These are phyloP conservation scores for Erucastrum elatum DNA, from an alignment of 345 rosid genomes.

Conservation along the genomic window DNA sequence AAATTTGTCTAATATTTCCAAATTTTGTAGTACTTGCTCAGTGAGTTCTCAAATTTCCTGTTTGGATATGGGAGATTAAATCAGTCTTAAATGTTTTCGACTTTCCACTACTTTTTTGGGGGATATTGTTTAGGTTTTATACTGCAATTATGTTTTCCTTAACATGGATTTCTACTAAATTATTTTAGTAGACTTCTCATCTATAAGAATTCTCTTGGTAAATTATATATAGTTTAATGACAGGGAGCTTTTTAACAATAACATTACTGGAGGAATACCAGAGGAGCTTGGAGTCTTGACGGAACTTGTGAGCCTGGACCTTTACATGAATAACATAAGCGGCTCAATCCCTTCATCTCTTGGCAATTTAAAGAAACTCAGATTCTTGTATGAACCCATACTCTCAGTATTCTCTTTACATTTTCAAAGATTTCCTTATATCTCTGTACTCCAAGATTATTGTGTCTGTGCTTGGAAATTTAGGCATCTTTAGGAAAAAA, in stretches of 20 bases:
- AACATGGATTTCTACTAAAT: too few relatives aligned
- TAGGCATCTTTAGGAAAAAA: background rate
- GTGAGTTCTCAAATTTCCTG: too few relatives aligned
- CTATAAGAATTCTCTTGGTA: background rate
- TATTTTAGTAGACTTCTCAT: background rate
- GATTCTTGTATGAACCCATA: conserved; percentile 58
- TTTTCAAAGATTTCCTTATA: background rate
- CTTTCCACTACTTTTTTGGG: background rate
- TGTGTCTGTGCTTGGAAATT: background rate
- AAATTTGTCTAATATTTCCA: too few relatives aligned
- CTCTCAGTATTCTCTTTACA: background rate
- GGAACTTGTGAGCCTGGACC: conserved; percentile 81
- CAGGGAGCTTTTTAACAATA: conserved; percentile 82
- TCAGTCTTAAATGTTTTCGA: too few relatives aligned
- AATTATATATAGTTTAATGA: conserved; percentile 13
- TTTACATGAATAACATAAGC: conserved; percentile 53
- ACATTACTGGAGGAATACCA: conserved; percentile 59
- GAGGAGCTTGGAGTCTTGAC: conserved; percentile 73
- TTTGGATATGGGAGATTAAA: too few relatives aligned
- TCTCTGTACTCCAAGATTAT: background rate
- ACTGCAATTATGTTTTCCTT: too few relatives aligned
- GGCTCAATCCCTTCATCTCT: conserved; percentile 63
- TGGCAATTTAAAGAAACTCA: conserved; percentile 55
- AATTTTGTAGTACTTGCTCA: too few relatives aligned
- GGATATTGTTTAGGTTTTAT: background rate